Conservation (phyloP, 306 rosid genomes). For the Citrullus amarus region DNA sequence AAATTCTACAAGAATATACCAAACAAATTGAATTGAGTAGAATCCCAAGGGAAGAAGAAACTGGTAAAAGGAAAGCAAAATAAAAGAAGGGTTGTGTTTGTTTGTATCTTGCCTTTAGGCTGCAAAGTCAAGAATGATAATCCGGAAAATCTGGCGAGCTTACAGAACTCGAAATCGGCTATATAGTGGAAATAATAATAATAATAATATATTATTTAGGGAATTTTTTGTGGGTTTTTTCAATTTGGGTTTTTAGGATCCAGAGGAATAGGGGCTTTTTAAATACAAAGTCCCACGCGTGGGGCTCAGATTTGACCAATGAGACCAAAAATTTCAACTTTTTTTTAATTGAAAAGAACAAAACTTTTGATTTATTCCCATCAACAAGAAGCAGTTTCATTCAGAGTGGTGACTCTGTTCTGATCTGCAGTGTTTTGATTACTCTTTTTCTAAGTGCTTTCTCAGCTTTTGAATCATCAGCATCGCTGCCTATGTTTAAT, state of each 20-base stretch:
- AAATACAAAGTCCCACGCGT: neutral
- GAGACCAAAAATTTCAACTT: neutral
- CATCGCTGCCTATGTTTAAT: neutral
- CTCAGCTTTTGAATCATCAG: neutral
- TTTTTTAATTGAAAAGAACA: neutral
- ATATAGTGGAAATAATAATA: neutral
- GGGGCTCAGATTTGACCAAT: slow-evolving; percentile 7
- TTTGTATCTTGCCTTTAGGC: neutral
- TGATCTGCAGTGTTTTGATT: neutral
- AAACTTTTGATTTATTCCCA: no score
- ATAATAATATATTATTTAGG: no score
- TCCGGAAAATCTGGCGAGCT: neutral
- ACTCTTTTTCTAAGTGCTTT: neutral
- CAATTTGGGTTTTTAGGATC: neutral
- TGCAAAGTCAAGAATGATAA: neutral
- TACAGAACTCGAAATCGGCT: neutral
- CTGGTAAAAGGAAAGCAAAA: neutral
- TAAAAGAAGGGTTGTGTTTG: neutral
- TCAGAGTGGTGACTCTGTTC: neutral
- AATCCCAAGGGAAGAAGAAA: neutral
- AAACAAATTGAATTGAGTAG: neutral
- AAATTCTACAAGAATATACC: slow-evolving; percentile 34
- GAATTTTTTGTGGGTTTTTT: neutral
- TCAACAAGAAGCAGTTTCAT: neutral
- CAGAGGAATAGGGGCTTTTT: neutral